phyloP scores from a whole-genome alignment of 1,284 basidiomycete species.

The Cutaneotrichosporon mucoides region DNA sequence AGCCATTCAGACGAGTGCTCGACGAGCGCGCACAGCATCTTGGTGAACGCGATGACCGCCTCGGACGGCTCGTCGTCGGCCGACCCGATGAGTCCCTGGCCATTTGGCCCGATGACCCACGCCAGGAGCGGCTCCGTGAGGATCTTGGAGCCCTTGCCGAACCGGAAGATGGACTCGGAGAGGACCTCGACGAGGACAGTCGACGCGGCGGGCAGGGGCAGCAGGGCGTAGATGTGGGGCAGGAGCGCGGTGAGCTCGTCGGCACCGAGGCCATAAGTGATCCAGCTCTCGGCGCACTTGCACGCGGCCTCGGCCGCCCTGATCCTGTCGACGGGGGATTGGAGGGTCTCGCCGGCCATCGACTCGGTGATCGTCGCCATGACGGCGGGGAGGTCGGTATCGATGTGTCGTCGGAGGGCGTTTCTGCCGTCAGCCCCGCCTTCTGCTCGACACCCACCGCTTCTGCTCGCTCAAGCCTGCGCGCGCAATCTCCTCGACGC shows the following conservation, averaged over 20 bases:
- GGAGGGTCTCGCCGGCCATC: slow-evolving; percentile 43
- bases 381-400: slow-evolving; percentile 63
- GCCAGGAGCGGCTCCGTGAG: slow-evolving; percentile 75
- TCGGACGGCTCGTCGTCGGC: slow-evolving; percentile 37
- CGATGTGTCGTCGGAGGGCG: slow-evolving; percentile 35
- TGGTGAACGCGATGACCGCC: slow-evolving; percentile 59
- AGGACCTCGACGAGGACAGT: slow-evolving; percentile 73
- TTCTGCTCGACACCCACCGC: slow-evolving; percentile 56
- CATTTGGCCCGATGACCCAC: slow-evolving; percentile 60
- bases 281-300: slow-evolving; percentile 76
- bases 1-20: slow-evolving; percentile 81
- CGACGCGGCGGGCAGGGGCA: slow-evolving; percentile 58
- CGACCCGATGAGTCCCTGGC: slow-evolving; percentile 26
- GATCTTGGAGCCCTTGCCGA: slow-evolving; percentile 64
- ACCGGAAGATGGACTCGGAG: slow-evolving; percentile 64
- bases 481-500: slow-evolving; percentile 69
- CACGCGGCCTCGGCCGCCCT: slow-evolving; percentile 65
- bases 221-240: slow-evolving; percentile 55
- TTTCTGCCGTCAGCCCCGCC: slow-evolving; percentile 19
- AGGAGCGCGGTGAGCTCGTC: slow-evolving; percentile 55
- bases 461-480: slow-evolving; percentile 69
- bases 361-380: slow-evolving; percentile 61
- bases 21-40: slow-evolving; percentile 70
- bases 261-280: slow-evolving; percentile 60
- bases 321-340: slow-evolving; percentile 34